Conservation (phyloP, 2,329 filamentous ascomycete species). For the Aspergillus japonicus region DNA sequence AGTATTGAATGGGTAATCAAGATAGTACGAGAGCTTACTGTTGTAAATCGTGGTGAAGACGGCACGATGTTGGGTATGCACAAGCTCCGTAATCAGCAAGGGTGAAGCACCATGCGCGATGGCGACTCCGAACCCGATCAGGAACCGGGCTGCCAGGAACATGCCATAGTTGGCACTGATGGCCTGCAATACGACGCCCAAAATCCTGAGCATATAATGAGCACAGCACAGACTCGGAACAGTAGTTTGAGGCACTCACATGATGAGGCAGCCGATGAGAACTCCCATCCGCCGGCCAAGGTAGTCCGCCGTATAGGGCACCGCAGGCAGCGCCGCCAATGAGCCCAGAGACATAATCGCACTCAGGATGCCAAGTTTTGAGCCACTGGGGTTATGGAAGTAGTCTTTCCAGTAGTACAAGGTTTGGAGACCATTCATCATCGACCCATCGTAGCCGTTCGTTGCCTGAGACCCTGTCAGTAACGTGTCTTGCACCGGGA, state of each 20-base stretch:
- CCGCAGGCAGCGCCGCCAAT: conserved; percentile 48
- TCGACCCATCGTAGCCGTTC: conserved; percentile 47
- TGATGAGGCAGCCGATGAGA: conserved; percentile 36
- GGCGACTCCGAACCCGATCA: conserved; percentile 31
- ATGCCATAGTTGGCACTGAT: conserved; percentile 28
- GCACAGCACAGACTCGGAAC: background rate
- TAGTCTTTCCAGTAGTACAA: conserved; percentile 44
- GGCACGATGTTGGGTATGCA: conserved; percentile 30
- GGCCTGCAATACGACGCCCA: conserved; percentile 31
- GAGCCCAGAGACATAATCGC: conserved; percentile 53
- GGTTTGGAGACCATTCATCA: conserved; percentile 50
- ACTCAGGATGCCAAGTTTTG: conserved; percentile 37
- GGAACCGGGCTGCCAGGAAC: conserved; percentile 30
- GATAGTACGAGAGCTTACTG: conserved; percentile 9
- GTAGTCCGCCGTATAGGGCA: conserved; percentile 50
- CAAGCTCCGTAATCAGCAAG: conserved; percentile 30
- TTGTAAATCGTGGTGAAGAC: conserved; percentile 28
- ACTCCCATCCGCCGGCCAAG: conserved; percentile 50
- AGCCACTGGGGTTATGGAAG: conserved; percentile 43
- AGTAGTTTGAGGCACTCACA: conserved; percentile 14
- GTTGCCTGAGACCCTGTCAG: background rate
- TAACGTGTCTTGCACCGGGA: background rate
- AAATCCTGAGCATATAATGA: conserved; percentile 14
- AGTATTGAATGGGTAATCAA: background rate
- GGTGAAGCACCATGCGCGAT: conserved; percentile 29